Conservation (phyloP, 1,284 basidiomycete genomes). For the Sphaerobolus stellatus region DNA sequence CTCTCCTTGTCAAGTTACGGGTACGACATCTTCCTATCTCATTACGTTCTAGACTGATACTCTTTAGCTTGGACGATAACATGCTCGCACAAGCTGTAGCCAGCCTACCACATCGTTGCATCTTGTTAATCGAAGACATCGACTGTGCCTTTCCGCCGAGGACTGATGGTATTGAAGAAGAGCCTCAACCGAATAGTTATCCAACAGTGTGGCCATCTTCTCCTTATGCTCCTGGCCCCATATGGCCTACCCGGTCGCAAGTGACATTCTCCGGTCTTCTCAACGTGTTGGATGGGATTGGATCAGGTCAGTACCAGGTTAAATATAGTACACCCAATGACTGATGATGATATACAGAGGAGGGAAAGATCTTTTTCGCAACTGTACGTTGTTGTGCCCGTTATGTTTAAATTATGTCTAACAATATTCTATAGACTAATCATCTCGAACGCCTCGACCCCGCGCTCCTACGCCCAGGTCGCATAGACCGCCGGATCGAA, state of each 20-base stretch:
- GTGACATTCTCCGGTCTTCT: conserved; percentile 50
- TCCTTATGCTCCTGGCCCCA: conserved; percentile 9
- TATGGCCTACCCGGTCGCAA: conserved; percentile 12
- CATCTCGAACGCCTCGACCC: conserved; percentile 53
- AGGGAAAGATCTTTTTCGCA: conserved; percentile 55
- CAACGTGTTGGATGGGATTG: conserved; percentile 56
- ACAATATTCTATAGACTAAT: conserved; percentile 40
- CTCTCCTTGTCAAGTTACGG: conserved; percentile 50
- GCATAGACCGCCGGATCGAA: conserved; percentile 50
- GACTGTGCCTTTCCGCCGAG: conserved; percentile 54
- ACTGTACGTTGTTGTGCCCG: conserved; percentile 35
- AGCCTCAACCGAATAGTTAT: conserved; percentile 9
- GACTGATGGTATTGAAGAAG: conserved; percentile 35
- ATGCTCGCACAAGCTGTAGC: conserved; percentile 45
- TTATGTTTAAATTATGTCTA: background rate
- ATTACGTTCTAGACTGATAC: background rate
- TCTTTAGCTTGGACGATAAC: conserved; percentile 46
- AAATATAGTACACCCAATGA: conserved; percentile 22
- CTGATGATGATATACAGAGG: conserved; percentile 30
- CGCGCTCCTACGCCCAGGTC: conserved; percentile 50
- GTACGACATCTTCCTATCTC: conserved; percentile 30
- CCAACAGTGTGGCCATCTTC: conserved; percentile 10
- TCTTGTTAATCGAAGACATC: conserved; percentile 55
- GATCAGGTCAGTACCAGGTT: conserved; percentile 15
- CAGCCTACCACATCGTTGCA: conserved; percentile 47